Evolutionary conservation across 495 filamentous ascomycete genomes (phyloP).

Genomic region (Penicillium cataractarum): DNA sequence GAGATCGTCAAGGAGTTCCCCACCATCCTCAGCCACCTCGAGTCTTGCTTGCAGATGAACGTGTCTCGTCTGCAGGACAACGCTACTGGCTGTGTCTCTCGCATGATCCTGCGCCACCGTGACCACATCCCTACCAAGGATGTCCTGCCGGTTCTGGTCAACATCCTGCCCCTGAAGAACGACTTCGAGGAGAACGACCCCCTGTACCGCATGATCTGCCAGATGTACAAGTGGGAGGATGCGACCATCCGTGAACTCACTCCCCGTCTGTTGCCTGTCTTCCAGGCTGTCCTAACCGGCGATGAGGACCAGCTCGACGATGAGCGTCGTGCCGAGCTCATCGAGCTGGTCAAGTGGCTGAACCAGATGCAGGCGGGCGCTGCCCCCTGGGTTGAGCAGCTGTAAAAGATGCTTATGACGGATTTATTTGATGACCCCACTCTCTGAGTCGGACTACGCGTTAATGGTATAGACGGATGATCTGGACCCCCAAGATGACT

Average conservation of each 20-base stretch:
- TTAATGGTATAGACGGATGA: constrained; percentile 48
- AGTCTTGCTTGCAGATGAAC: constrained; percentile 75
- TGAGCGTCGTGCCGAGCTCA: constrained; percentile 71
- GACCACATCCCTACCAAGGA: constrained; percentile 77
- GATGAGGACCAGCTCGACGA: constrained; percentile 84
- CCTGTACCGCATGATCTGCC: constrained; percentile 83
- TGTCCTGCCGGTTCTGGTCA: constrained; percentile 78
- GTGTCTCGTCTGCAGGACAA: constrained; percentile 87
- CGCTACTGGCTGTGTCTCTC: constrained; percentile 85
- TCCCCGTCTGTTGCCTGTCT: constrained; percentile 73
- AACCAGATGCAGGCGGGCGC: constrained; percentile 55
- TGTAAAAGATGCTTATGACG: constrained; percentile 32
- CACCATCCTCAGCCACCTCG: constrained; percentile 78
- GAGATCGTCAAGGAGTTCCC: constrained; percentile 73
- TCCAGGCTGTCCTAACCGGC: constrained; percentile 76
- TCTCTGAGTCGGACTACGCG: constrained; percentile 27
- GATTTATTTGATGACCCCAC: constrained; percentile 29
- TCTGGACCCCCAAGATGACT: constrained; percentile 38
- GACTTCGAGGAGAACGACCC: constrained; percentile 97
- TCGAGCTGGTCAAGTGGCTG: constrained; percentile 73
- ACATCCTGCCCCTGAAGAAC: constrained; percentile 83
- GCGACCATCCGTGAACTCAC: constrained; percentile 76
- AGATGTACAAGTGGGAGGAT: constrained; percentile 77
- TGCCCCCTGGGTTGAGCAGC: constrained; percentile 50
- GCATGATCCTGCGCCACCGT: constrained; percentile 86